Percentiles rank a stretch among this genome's conserved stretches.
These are phyloP conservation scores for Erythrophleum fordii DNA, from an alignment of 306 rosid genomes.

Conservation along the genomic window DNA sequence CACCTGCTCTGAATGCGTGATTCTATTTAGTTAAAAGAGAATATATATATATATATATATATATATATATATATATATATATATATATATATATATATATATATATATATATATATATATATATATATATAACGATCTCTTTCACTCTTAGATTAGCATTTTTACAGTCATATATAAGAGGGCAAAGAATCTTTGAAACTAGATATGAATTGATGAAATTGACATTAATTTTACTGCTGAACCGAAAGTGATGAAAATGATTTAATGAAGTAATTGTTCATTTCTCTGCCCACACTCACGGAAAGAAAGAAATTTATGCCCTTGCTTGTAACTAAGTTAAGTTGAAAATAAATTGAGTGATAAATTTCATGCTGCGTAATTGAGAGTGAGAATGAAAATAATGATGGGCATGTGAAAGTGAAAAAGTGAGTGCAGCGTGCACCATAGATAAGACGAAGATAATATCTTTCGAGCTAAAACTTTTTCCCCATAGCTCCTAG, in stretches of 20 bases:
- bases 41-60: too few species aligned
- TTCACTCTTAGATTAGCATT: neutral
- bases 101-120: too few species aligned
- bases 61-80: too few species aligned
- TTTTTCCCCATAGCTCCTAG: neutral
- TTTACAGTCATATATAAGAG: neutral
- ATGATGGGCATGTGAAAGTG: neutral
- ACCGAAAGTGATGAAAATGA: neutral
- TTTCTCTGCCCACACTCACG: neutral
- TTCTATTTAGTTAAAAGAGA: too few species aligned
- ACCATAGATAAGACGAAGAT: neutral
- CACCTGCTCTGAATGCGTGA: neutral
- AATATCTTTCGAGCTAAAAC: neutral
- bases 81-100: too few species aligned
- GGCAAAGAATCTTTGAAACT: neutral
- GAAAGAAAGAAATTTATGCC: neutral
- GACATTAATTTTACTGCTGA: neutral
- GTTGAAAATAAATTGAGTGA: neutral
- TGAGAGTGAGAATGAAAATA: neutral
- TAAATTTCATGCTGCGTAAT: neutral
- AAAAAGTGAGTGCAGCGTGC: neutral
- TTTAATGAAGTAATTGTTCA: neutral
- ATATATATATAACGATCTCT: neutral
- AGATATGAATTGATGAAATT: neutral
- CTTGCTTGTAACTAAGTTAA: neutral